Percentiles rank a stretch among this genome's conserved stretches.
Conservation (phyloP, 2,329 filamentous ascomycete genomes). For the Aspergillus ibericus region DNA sequence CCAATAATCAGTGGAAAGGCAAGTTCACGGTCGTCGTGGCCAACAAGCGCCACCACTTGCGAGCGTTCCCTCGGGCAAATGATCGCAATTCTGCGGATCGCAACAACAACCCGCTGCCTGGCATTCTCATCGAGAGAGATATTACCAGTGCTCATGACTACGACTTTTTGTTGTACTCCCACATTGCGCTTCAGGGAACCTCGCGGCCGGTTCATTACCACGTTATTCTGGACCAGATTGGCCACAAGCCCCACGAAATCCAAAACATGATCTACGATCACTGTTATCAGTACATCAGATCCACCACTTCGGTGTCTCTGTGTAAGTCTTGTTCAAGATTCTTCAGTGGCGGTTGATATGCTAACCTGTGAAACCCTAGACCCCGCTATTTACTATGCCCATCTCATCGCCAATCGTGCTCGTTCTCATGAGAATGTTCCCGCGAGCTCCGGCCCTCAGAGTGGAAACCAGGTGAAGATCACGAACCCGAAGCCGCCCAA, state of each 20-base stretch:
- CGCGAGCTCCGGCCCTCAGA: slow-evolving; percentile 41
- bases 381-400: slow-evolving; percentile 94
- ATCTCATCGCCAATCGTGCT: slow-evolving; percentile 80
- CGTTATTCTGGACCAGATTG: slow-evolving; percentile 79
- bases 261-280: slow-evolving; percentile 93
- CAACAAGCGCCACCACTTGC: slow-evolving; percentile 90
- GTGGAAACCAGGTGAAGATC: slow-evolving; percentile 39
- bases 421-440: slow-evolving; percentile 66
- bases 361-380: slow-evolving; percentile 32
- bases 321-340: slow-evolving; percentile 39
- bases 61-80: slow-evolving; percentile 74
- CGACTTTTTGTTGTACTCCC: slow-evolving; percentile 76
- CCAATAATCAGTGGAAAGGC: slow-evolving; percentile 45
- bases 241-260: slow-evolving; percentile 65
- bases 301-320: slow-evolving; percentile 86
- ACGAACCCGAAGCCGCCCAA: slow-evolving; percentile 28
- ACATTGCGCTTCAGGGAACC: slow-evolving; percentile 87
- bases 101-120: slow-evolving; percentile 80
- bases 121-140: slow-evolving; percentile 82
- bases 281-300: slow-evolving; percentile 88
- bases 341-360: background rate
- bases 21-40: slow-evolving; percentile 85
- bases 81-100: slow-evolving; percentile 59
- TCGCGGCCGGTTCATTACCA: slow-evolving; percentile 91
- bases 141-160: slow-evolving; percentile 90